phyloP scores from a whole-genome alignment of 1,284 basidiomycete species.

The Apiotrichum gamsii region DNA sequence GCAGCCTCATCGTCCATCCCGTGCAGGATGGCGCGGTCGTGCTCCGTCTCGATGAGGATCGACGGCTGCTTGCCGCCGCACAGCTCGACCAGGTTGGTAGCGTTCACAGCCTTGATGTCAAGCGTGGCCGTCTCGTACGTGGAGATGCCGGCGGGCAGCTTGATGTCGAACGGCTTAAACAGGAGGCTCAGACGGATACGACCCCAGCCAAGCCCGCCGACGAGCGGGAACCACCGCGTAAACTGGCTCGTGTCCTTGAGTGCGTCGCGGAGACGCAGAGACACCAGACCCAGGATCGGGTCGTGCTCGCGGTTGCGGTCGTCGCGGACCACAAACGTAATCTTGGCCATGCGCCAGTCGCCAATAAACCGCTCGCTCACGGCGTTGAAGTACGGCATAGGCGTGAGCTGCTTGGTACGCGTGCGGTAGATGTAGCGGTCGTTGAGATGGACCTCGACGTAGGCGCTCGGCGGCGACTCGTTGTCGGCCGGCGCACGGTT shows the following conservation, averaged over 20 bases:
- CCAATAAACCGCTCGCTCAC: constrained; percentile 50
- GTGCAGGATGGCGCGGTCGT: constrained; percentile 14
- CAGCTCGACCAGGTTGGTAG: constrained; percentile 11
- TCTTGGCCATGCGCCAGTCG: constrained; percentile 48
- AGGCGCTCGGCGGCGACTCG: constrained; percentile 44
- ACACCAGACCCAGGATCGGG: constrained; percentile 41
- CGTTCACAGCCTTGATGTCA: constrained; percentile 29
- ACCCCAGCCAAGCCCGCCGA: constrained; percentile 45
- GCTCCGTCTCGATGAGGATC: constrained; percentile 36
- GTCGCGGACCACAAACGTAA: constrained; percentile 49
- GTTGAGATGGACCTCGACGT: constrained; percentile 49
- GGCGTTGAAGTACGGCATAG: constrained; percentile 50
- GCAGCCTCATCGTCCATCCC: background rate
- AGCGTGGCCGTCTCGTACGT: constrained; percentile 44
- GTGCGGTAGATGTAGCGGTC: constrained; percentile 49
- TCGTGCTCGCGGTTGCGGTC: constrained; percentile 47
- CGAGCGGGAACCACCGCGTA: constrained; percentile 43
- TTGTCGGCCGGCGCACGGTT: constrained; percentile 40
- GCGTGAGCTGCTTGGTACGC: constrained; percentile 47
- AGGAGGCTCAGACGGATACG: constrained; percentile 42
- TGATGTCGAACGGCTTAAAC: constrained; percentile 46
- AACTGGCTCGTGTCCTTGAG: constrained; percentile 34
- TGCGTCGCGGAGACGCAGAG: constrained; percentile 27
- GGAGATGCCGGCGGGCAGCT: constrained; percentile 33
- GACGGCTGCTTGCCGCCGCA: constrained; percentile 18